Conservation (phyloP, 176 grass and related monocot species). For the Luzula sylvatica region DNA sequence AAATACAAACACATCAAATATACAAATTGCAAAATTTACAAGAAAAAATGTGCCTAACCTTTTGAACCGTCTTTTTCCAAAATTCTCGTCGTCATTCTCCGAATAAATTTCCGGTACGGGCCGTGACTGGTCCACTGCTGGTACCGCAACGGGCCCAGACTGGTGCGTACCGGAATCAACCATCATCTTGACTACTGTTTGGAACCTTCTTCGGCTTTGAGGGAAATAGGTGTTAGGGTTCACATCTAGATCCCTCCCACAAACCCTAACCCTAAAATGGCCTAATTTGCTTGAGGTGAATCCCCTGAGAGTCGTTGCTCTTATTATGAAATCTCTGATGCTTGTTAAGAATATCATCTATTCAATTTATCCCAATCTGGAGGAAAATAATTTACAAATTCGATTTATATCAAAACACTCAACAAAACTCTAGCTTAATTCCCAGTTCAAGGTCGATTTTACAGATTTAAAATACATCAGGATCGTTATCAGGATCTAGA, state of each 20-base stretch:
- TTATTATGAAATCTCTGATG: constrained; percentile 62
- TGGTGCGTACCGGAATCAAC: constrained; percentile 25
- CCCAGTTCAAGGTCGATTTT: background rate
- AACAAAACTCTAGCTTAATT: too few species aligned
- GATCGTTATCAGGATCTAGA: too few species aligned
- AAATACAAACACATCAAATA: constrained; percentile 5
- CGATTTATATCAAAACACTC: constrained; percentile 20
- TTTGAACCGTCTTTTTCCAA: constrained; percentile 37
- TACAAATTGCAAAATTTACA: background rate
- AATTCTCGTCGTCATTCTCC: constrained; percentile 28
- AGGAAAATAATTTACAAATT: constrained; percentile 9
- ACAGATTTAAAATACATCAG: background rate
- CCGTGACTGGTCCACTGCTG: too few species aligned
- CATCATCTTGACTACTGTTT: constrained; percentile 57
- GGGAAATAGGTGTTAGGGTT: constrained; percentile 27
- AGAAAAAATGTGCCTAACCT: constrained; percentile 35
- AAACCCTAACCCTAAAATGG: constrained; percentile 34
- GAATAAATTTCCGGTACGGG: constrained; percentile 28
- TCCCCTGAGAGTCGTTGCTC: constrained; percentile 32
- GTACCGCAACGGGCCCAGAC: constrained; percentile 20
- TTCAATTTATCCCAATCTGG: constrained; percentile 18
- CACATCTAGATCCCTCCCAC: constrained; percentile 43
- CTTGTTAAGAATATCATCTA: constrained; percentile 87
- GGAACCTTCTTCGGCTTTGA: constrained; percentile 35
- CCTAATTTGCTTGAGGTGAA: constrained; percentile 34